Conservation (phyloP, 2,329 filamentous ascomycete species). For the Aspergillus nomiae region DNA sequence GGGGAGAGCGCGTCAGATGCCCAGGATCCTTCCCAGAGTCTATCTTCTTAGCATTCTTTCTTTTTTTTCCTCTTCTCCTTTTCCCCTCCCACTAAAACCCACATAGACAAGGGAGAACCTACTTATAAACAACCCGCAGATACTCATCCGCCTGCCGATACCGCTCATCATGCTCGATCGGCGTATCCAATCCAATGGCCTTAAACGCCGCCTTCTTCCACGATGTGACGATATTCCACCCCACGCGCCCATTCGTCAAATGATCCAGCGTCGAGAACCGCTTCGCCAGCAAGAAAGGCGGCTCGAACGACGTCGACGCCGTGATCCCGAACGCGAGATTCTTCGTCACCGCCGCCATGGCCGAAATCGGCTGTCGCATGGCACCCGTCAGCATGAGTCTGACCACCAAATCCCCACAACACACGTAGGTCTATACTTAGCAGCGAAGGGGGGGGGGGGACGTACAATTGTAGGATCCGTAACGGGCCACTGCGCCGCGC, state of each 20-base stretch:
- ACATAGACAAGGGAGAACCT: slow-evolving; percentile 2
- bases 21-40: slow-evolving; percentile 60
- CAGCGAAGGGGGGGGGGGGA: slow-evolving; percentile 11
- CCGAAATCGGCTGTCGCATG: slow-evolving; percentile 57
- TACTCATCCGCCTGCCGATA: slow-evolving; percentile 66
- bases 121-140: slow-evolving; percentile 64
- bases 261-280: slow-evolving; percentile 65
- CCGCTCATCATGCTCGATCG: slow-evolving; percentile 63
- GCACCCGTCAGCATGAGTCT: not conserved
- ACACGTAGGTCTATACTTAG: too few species aligned
- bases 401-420: too few species aligned
- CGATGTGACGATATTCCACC: slow-evolving; percentile 68
- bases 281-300: slow-evolving; percentile 63
- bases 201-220: slow-evolving; percentile 66
- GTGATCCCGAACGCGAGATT: slow-evolving; percentile 66
- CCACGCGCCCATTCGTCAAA: slow-evolving; percentile 61
- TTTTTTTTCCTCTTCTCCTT: not conserved
- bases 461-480: slow-evolving; percentile 65
- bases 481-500: slow-evolving; percentile 66
- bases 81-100: not conserved
- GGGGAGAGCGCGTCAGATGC: slow-evolving; percentile 59
- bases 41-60: slow-evolving; percentile 20
- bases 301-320: slow-evolving; percentile 64
- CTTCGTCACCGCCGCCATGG: slow-evolving; percentile 69
- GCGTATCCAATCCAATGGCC: slow-evolving; percentile 60